phyloP scores from a whole-genome alignment of 495 filamentous ascomycete species.

The Parathielavia hyrcaniae region DNA sequence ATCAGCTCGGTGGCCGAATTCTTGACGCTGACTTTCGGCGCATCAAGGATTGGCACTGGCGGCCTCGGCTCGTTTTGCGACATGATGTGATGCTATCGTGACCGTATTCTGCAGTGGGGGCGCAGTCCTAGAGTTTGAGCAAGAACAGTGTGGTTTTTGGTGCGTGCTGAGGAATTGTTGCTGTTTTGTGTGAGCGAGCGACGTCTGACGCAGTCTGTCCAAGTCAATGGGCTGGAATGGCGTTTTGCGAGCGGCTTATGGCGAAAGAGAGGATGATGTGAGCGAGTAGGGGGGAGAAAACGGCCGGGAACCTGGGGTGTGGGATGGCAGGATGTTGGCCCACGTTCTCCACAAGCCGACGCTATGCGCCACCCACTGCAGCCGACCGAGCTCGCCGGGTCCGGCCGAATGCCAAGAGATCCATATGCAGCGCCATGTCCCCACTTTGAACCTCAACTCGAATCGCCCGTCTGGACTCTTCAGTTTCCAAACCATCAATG shows the following conservation, averaged over 20 bases:
- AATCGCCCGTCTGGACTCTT: too few relatives aligned
- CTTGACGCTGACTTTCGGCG: conserved; percentile 28
- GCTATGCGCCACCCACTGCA: conserved; percentile 23
- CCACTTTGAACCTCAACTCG: too few relatives aligned
- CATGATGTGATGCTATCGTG: not conserved
- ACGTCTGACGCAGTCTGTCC: not conserved
- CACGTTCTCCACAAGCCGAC: conserved; percentile 16
- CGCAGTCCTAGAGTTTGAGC: not conserved
- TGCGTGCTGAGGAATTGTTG: not conserved
- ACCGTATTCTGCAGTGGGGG: not conserved
- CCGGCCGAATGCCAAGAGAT: not conserved
- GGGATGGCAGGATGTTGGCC: conserved; percentile 3
- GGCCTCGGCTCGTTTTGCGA: conserved; percentile 12
- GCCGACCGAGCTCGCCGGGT: not conserved
- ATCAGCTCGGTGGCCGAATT: conserved; percentile 56
- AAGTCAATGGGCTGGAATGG: not conserved
- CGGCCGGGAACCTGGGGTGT: conserved; percentile 20
- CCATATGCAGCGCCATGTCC: too few relatives aligned
- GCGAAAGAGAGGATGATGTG: conserved; percentile 4
- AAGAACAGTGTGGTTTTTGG: not conserved
- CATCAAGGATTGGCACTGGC: conserved; percentile 24
- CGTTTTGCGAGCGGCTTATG: not conserved
- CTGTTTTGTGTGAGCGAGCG: not conserved
- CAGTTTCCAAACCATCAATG: too few relatives aligned
- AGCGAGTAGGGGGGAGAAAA: conserved; percentile 6